Evolutionary conservation across 2,329 filamentous ascomycete species (phyloP).

Genomic region (Epichloe amarillans): DNA sequence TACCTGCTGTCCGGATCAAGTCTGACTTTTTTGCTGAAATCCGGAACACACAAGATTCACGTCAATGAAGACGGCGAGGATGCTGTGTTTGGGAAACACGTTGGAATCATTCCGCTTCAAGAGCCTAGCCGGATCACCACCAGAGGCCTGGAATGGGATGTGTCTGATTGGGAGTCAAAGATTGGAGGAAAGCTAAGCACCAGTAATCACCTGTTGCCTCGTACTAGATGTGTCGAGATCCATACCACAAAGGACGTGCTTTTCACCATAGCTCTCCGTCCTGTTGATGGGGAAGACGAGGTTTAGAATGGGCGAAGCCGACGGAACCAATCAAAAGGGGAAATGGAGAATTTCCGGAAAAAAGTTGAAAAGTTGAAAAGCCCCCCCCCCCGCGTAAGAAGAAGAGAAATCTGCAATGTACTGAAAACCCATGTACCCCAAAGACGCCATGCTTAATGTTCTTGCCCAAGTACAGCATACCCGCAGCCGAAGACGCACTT

Average conservation of each 20-base stretch:
- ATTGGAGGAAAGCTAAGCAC: constrained; percentile 66
- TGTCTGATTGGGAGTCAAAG: constrained; percentile 63
- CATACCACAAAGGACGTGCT: constrained; percentile 51
- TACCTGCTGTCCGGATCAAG: constrained; percentile 73
- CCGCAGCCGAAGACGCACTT: not conserved
- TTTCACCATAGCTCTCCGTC: constrained; percentile 57
- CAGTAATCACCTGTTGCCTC: constrained; percentile 59
- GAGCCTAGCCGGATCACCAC: constrained; percentile 71
- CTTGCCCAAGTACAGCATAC: not conserved
- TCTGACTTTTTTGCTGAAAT: constrained; percentile 62
- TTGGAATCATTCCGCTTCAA: constrained; percentile 76
- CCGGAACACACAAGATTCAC: constrained; percentile 53
- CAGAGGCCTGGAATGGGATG: constrained; percentile 80
- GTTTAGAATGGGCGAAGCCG: not conserved
- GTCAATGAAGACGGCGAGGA: constrained; percentile 38
- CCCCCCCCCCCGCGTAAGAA: not conserved
- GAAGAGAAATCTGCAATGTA: constrained; percentile 3
- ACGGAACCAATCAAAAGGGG: not conserved
- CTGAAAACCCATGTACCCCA: constrained; percentile 7
- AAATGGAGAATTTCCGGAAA: not conserved
- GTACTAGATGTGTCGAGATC: constrained; percentile 47
- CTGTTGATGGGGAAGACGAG: constrained; percentile 22
- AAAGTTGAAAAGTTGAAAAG: not conserved
- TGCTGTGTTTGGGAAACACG: constrained; percentile 56
- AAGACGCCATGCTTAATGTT: constrained; percentile 8